Conservation (phyloP, 208 protist species). For the Leishmania major region DNA sequence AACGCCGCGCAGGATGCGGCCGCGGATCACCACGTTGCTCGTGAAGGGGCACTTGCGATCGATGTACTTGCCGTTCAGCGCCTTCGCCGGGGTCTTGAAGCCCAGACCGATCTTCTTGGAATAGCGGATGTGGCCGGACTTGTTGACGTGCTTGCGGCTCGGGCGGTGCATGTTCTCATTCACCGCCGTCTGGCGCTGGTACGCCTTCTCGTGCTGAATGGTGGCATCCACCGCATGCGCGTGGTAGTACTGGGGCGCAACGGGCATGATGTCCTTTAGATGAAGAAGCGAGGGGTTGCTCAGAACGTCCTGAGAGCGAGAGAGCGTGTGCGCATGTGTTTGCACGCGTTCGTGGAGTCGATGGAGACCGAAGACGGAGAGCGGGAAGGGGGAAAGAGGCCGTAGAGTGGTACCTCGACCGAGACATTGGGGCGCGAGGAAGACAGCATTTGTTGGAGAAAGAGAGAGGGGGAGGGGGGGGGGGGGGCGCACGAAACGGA, state of each 20-base stretch:
- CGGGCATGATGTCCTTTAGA: constrained; percentile 32
- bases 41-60: constrained; percentile 99
- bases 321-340: neutral
- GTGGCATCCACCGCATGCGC: constrained; percentile 76
- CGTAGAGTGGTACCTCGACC: neutral
- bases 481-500: neutral
- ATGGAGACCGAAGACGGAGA: neutral
- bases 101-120: constrained; percentile 94
- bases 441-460: neutral
- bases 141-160: constrained; percentile 56
- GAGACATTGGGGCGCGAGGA: no score
- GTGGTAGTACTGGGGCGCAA: constrained; percentile 68
- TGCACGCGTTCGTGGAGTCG: neutral
- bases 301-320: constrained; percentile 14
- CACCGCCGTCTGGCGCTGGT: constrained; percentile 92
- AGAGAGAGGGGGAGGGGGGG: neutral
- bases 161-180: constrained; percentile 90
- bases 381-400: neutral
- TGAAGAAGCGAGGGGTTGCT: neutral
- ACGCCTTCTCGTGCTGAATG: constrained; percentile 92
- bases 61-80: constrained; percentile 99
- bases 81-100: constrained; percentile 98
- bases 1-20: constrained; percentile 98
- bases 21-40: constrained; percentile 99
- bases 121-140: constrained; percentile 93